Percentiles rank a stretch among this genome's conserved stretches.
Conservation (phyloP, 225 moss, liverwort and hornwort genomes). For the Pseudisothecium myosuroides region DNA sequence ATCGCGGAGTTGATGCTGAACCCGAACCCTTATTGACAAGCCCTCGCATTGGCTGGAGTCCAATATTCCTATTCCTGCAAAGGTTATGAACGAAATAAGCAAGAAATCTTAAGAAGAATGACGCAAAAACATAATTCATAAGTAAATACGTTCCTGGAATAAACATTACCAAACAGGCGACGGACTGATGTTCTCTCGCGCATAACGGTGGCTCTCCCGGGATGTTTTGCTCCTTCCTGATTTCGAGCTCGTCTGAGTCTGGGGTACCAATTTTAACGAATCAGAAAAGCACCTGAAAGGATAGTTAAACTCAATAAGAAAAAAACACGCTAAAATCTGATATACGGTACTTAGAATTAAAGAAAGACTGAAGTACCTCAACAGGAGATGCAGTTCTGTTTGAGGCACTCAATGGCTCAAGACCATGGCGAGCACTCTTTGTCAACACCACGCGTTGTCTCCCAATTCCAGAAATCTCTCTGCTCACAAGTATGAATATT, state of each 20-base stretch:
- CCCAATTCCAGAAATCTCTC: constrained; percentile 24
- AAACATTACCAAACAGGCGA: constrained; percentile 27
- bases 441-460: constrained; percentile 2
- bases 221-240: constrained; percentile 4
- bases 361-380: constrained; percentile 1
- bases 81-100: neutral
- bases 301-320: neutral
- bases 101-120: neutral
- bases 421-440: neutral
- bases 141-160: neutral
- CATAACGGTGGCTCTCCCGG: constrained; percentile 7
- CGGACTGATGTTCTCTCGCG: constrained; percentile 20
- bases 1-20: constrained; percentile 4
- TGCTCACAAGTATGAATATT: neutral
- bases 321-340: neutral
- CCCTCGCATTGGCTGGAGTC: constrained; percentile 14
- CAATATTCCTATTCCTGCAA: constrained; percentile 19
- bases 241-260: constrained; percentile 7
- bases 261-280: neutral
- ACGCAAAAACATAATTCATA: neutral
- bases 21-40: neutral
- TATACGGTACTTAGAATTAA: neutral
- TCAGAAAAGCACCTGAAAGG: neutral
- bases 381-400: constrained; percentile 16
- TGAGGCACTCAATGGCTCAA: constrained; percentile 8